Evolutionary conservation across 495 filamentous ascomycete genomes (phyloP).

Genomic region (Copromyces sp.): DNA sequence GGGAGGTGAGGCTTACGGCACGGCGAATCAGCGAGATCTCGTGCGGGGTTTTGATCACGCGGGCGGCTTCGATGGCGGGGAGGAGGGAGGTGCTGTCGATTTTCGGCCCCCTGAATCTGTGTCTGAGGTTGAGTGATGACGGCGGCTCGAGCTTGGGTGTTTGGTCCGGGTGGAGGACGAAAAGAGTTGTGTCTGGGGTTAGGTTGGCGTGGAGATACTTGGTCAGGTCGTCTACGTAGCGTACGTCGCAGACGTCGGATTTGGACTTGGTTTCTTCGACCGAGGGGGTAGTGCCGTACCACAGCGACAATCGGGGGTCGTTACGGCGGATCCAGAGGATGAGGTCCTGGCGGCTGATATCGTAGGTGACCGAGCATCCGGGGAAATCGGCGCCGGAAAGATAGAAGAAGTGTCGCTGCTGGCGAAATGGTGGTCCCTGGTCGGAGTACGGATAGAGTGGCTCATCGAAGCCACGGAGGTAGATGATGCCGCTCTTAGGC

Average conservation of each 20-base stretch:
- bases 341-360: conserved; percentile 46
- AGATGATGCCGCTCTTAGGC: conserved; percentile 48
- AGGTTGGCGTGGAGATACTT: conserved; percentile 23
- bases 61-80: conserved; percentile 59
- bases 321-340: conserved; percentile 51
- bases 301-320: conserved; percentile 46
- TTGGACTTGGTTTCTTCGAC: conserved; percentile 38
- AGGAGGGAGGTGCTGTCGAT: conserved; percentile 40
- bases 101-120: neutral
- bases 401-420: conserved; percentile 65
- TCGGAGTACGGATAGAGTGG: conserved; percentile 51
- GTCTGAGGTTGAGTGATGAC: neutral
- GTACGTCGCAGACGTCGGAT: conserved; percentile 45
- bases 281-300: conserved; percentile 47
- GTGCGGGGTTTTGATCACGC: conserved; percentile 69
- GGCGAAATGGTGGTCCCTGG: conserved; percentile 48
- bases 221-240: conserved; percentile 26
- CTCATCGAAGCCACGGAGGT: conserved; percentile 42
- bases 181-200: conserved; percentile 26
- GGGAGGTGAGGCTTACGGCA: conserved; percentile 60
- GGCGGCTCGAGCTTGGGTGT: conserved; percentile 25
- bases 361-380: conserved; percentile 52
- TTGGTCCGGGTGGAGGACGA: conserved; percentile 32
- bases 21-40: conserved; percentile 70
- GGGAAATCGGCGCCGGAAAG: conserved; percentile 51